Evolutionary conservation across 352 stramenopile genomes (phyloP).

Genomic region (Pythium phragmitis): DNA sequence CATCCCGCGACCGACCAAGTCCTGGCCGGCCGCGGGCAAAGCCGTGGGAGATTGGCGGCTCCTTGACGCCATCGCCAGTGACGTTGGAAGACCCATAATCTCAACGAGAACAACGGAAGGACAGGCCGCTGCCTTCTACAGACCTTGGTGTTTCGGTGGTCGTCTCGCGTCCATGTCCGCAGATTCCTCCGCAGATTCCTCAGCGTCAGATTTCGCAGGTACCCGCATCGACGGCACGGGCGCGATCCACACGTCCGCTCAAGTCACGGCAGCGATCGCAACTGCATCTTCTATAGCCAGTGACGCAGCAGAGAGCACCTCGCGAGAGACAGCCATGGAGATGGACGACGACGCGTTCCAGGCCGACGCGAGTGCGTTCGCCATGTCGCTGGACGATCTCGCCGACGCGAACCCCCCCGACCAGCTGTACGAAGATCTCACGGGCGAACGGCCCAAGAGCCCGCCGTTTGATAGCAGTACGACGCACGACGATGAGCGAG

Average conservation of each 20-base stretch:
- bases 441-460: not conserved
- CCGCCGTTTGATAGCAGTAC: not conserved
- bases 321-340: slow-evolving; percentile 15
- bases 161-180: not conserved
- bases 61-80: not conserved
- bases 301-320: not conserved
- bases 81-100: not conserved
- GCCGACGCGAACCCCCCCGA: slow-evolving; percentile 14
- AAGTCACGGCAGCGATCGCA: too few relatives aligned
- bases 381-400: slow-evolving; percentile 22
- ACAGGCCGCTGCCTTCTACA: not conserved
- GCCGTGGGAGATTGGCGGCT: not conserved
- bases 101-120: not conserved
- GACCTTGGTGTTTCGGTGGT: not conserved
- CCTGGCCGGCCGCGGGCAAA: not conserved
- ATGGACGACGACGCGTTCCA: slow-evolving; percentile 20
- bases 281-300: too few relatives aligned
- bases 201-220: not conserved
- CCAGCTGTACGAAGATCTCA: slow-evolving; percentile 20
- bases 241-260: too few relatives aligned
- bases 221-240: not conserved
- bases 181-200: not conserved
- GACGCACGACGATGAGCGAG: not conserved
- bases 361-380: slow-evolving; percentile 15
- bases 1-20: slow-evolving; percentile 5